Conservation (phyloP, 192 early-diverging fungal genomes). For the Entomortierella chlamydospora region DNA sequence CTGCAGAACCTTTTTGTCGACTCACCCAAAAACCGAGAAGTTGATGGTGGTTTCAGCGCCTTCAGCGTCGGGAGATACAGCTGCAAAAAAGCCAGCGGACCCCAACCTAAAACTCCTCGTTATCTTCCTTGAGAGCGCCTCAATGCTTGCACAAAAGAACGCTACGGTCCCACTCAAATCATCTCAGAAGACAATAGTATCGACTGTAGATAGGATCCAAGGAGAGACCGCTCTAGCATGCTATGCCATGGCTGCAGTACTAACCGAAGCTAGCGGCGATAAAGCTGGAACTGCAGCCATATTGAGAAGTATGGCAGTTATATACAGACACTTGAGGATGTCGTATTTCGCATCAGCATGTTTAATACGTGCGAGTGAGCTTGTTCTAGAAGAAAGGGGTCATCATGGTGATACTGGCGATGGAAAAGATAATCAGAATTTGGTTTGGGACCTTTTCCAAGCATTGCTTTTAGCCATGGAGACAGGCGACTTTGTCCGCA, state of each 20-base stretch:
- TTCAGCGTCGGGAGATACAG: background rate
- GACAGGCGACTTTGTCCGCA: conserved; percentile 42
- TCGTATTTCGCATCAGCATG: conserved; percentile 24
- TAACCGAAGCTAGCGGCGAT: background rate
- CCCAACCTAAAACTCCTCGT: conserved; percentile 35
- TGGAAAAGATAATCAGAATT: background rate
- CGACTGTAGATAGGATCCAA: background rate
- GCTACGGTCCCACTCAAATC: background rate
- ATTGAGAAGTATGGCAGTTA: conserved; percentile 17
- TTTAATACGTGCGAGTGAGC: conserved; percentile 25
- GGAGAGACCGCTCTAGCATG: background rate
- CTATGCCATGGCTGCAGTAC: background rate
- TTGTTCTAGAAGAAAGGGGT: background rate
- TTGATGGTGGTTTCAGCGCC: conserved; percentile 10
- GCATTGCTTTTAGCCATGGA: conserved; percentile 42
- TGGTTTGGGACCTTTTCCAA: conserved; percentile 36
- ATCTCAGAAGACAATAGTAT: background rate
- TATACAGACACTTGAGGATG: conserved; percentile 32
- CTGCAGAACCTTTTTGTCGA: conserved; percentile 7
- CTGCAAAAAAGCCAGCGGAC: conserved; percentile 35
- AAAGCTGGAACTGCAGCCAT: background rate
- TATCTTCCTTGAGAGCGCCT: conserved; percentile 24
- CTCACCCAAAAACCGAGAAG: conserved; percentile 40
- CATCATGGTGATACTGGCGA: too few species aligned
- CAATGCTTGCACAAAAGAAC: conserved; percentile 11